phyloP scores from a whole-genome alignment of 345 rosid genomes.

The Clausena lansium region DNA sequence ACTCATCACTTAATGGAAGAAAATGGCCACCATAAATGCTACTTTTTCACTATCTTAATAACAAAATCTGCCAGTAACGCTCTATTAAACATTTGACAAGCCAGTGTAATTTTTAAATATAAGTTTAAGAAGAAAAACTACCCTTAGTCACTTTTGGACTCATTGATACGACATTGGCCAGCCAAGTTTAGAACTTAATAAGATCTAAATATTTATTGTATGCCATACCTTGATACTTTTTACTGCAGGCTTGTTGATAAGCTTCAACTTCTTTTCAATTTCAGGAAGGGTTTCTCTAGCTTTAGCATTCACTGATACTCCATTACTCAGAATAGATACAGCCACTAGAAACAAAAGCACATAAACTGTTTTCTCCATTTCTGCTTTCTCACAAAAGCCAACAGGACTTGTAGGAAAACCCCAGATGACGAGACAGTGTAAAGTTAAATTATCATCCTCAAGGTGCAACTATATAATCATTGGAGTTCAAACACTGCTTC shows the following conservation, averaged over 20 bases:
- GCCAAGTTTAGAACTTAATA: neutral
- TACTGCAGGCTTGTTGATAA: constrained; percentile 47
- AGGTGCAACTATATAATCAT: neutral
- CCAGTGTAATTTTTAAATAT: neutral
- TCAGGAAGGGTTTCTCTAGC: constrained; percentile 8
- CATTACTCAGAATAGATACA: constrained; percentile 13
- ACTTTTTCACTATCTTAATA: neutral
- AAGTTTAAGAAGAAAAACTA: neutral
- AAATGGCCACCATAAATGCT: neutral
- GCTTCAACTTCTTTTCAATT: constrained; percentile 34
- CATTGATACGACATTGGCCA: neutral
- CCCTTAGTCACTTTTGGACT: neutral
- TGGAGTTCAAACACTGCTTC: neutral
- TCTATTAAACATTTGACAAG: neutral
- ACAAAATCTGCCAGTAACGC: neutral
- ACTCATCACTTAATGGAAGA: neutral
- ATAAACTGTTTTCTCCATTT: constrained; percentile 8
- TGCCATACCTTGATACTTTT: constrained; percentile 35
- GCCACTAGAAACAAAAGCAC: constrained; percentile 1
- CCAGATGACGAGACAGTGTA: neutral
- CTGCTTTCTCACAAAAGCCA: neutral
- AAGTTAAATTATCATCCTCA: neutral
- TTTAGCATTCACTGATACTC: constrained; percentile 7
- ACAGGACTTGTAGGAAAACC: too few species aligned
- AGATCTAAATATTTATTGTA: neutral